Percentiles rank a stretch among this genome's conserved stretches.
Evolutionary conservation across 257 asterid genomes (phyloP).

Genomic region (Mitragyna speciosa): DNA sequence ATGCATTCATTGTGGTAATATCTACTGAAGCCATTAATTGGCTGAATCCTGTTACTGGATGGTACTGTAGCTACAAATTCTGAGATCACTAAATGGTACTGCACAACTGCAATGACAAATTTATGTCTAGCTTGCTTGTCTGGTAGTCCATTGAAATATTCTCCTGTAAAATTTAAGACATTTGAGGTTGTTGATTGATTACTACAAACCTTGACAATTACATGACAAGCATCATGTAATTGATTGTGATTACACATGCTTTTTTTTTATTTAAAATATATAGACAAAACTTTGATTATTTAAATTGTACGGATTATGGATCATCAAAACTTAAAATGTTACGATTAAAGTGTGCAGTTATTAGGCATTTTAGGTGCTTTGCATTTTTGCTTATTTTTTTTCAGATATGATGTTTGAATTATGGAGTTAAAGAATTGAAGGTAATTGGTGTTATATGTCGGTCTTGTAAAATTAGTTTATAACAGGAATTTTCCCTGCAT

Average conservation of each 20-base stretch:
- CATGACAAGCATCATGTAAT: too few species aligned
- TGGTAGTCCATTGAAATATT: background rate
- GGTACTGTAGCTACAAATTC: background rate
- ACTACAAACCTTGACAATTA: too few species aligned
- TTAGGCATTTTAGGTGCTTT: background rate
- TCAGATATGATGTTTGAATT: background rate
- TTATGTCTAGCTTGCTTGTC: background rate
- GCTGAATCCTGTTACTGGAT: background rate
- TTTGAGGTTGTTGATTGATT: background rate
- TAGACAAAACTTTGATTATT: too few species aligned
- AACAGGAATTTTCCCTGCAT: too few species aligned
- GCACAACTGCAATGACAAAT: background rate
- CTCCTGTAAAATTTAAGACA: background rate
- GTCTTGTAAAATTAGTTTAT: too few species aligned
- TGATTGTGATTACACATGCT: too few species aligned
- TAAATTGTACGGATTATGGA: background rate
- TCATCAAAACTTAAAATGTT: background rate
- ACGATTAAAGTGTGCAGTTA: background rate
- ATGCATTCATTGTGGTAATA: background rate
- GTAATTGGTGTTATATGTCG: too few species aligned
- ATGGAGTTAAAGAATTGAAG: too few species aligned
- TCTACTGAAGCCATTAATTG: background rate
- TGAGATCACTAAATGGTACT: background rate
- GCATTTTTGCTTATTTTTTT: background rate
- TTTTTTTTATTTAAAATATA: too few species aligned